Evolutionary conservation across 257 asterid genomes (phyloP), one percentile per base, ranked within the genome.

Genomic region (Solanum paucissectum): DNA sequence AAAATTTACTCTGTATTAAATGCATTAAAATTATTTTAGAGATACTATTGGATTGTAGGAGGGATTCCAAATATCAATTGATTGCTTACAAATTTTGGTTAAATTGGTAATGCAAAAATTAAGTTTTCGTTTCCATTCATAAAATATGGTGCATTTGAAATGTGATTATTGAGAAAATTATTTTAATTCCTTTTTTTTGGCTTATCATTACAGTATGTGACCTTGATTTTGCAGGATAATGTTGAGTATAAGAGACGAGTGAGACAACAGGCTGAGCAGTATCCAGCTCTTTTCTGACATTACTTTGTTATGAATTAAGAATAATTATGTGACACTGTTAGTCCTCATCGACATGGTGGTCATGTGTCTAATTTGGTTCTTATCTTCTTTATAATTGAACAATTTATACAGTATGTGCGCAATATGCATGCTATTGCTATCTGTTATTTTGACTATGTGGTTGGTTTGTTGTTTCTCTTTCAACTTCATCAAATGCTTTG

Each of bases 231-330:
- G 86, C 86, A 91, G 92, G 90, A 91, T 32, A 88, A 77, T 18
- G 88, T 16, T 13, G 93, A 87, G 60, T 90, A 91, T 86, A 87
- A 77, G 89, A 90, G 55, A 88, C 88, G 87, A 91, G 91, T 91
- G 81, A 86, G 84, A 84, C 90, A 90, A 79, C 92, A 91, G 75
- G 89, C 90, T 66, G 89, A 87, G 90, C 92, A 83, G 36, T 90
- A 90, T 72, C 89, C 91, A 25, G 21, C 85, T 33, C 58, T 86
- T n/a, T 73, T 90, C 60, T 91, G 72, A 82, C 83, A n/a, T 69
- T 52, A 29, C 34, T 34, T 77, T 58, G n/a, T 62, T 16, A 38
- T 85, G 18, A 85, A 40, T 34, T 46, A 37, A 23, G n/a, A 52
- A 62, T 27, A 66, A 64, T n/a, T 10, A 27, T n/a, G 55, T 58